phyloP scores from a whole-genome alignment of 768 basidiomycete genomes.

The Boletus reticuloceps region DNA sequence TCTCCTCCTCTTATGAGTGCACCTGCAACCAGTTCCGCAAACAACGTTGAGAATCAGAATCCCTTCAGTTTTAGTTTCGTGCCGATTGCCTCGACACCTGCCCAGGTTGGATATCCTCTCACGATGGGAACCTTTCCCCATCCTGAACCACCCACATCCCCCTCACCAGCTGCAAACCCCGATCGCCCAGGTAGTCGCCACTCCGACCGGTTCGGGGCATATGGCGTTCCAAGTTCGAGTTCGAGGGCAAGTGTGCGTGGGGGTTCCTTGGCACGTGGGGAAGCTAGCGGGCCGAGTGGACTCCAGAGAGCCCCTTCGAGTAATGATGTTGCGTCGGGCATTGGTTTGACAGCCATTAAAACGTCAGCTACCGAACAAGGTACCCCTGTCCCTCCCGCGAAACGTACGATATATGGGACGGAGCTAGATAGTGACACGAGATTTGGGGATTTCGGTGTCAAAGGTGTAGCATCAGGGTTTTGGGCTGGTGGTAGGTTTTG shows the following conservation, averaged over 20 bases:
- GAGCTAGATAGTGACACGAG: slow-evolving; percentile 80
- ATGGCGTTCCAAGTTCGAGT: slow-evolving; percentile 38
- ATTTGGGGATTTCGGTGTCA: slow-evolving; percentile 81
- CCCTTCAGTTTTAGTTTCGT: slow-evolving; percentile 53
- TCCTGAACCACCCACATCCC: slow-evolving; percentile 35
- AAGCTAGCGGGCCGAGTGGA: slow-evolving; percentile 23
- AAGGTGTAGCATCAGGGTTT: slow-evolving; percentile 71
- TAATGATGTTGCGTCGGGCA: slow-evolving; percentile 44
- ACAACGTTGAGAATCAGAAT: slow-evolving; percentile 52
- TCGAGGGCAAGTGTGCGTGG: slow-evolving; percentile 33
- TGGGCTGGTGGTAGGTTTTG: slow-evolving; percentile 56
- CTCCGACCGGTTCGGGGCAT: slow-evolving; percentile 29
- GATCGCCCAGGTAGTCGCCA: slow-evolving; percentile 35
- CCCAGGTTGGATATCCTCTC: slow-evolving; percentile 37
- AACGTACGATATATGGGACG: slow-evolving; percentile 81
- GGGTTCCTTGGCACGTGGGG: slow-evolving; percentile 24
- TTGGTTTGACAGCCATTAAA: slow-evolving; percentile 41
- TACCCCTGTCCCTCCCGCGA: slow-evolving; percentile 46
- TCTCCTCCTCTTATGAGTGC: slow-evolving; percentile 38
- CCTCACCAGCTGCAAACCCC: slow-evolving; percentile 30
- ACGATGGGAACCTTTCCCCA: slow-evolving; percentile 37
- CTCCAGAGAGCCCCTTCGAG: slow-evolving; percentile 38
- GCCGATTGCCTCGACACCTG: slow-evolving; percentile 53
- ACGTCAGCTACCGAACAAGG: slow-evolving; percentile 38
- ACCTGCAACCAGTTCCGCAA: slow-evolving; percentile 44